Evolutionary conservation across 1,284 basidiomycete species (phyloP).

Genomic region (Coniophora puteana): DNA sequence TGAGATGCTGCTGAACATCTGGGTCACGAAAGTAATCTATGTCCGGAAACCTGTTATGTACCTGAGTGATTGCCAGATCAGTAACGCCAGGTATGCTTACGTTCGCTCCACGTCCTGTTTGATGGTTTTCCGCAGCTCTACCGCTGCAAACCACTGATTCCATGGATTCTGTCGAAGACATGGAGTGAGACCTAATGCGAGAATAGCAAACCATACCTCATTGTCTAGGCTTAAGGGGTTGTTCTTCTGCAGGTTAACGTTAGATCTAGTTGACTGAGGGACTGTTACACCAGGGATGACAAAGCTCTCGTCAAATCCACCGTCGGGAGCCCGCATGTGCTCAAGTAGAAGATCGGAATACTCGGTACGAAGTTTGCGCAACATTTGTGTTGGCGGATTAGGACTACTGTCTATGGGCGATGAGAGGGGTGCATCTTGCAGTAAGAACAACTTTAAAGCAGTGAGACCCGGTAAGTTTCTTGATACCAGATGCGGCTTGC

Average conservation of each 20-base stretch:
- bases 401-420: conserved; percentile 40
- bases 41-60: conserved; percentile 75
- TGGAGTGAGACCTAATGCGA: conserved; percentile 1
- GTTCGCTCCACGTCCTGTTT: conserved; percentile 91
- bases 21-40: conserved; percentile 80
- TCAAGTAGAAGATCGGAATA: conserved; percentile 54
- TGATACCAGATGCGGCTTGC: conserved; percentile 31
- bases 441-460: conserved; percentile 53
- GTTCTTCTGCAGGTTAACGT: conserved; percentile 64
- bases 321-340: conserved; percentile 75
- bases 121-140: conserved; percentile 85
- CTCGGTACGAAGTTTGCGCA: conserved; percentile 45
- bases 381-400: conserved; percentile 38
- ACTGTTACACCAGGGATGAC: conserved; percentile 45
- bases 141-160: conserved; percentile 86
- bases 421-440: conserved; percentile 48
- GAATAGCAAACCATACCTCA: conserved; percentile 45
- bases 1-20: conserved; percentile 74
- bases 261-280: conserved; percentile 30
- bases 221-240: conserved; percentile 86
- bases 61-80: conserved; percentile 5
- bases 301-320: conserved; percentile 68
- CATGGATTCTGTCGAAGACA: conserved; percentile 71
- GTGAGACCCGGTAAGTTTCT: conserved; percentile 7
- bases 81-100: conserved; percentile 37